A percentile compares a stretch with the other conserved stretches of the same genome.
Evolutionary conservation across 495 filamentous ascomycete species (phyloP).

Genomic region (Penicillium roqueforti): DNA sequence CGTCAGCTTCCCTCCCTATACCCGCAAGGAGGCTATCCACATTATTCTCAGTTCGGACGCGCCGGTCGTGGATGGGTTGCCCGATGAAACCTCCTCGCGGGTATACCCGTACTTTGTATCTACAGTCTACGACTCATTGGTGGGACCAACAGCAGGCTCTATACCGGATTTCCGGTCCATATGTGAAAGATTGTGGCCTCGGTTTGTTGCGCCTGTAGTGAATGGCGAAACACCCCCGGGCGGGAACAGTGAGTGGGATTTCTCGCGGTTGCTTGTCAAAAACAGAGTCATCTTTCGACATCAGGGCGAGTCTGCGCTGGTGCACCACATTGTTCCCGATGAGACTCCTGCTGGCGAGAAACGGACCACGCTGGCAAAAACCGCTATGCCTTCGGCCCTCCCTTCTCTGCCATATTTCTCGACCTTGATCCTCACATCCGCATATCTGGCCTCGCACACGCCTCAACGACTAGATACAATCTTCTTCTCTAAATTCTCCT

Average conservation of each 20-base stretch:
- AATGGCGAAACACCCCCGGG: constrained; percentile 35
- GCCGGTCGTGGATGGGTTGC: constrained; percentile 28
- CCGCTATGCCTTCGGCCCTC: constrained; percentile 34
- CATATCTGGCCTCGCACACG: constrained; percentile 91
- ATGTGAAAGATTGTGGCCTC: constrained; percentile 69
- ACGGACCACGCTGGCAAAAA: constrained; percentile 27
- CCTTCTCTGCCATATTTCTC: constrained; percentile 70
- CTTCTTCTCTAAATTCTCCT: constrained; percentile 79
- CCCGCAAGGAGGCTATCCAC: constrained; percentile 66
- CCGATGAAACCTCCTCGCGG: constrained; percentile 25
- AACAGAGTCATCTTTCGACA: constrained; percentile 72
- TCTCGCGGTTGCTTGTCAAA: constrained; percentile 71
- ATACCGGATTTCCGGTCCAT: constrained; percentile 39
- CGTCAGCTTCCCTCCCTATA: constrained; percentile 82
- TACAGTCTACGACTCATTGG: constrained; percentile 38
- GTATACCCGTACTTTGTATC: constrained; percentile 44
- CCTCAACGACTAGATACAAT: constrained; percentile 69
- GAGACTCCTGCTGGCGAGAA: constrained; percentile 21
- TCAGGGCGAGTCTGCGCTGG: constrained; percentile 68
- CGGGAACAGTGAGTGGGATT: constrained; percentile 61
- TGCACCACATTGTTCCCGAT: constrained; percentile 61
- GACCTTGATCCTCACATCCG: constrained; percentile 74
- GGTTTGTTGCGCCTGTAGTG: constrained; percentile 57
- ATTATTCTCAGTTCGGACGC: constrained; percentile 58
- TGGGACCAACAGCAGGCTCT: constrained; percentile 44